Conservation (phyloP, 345 rosid species). For the Barbarea vulgaris region DNA sequence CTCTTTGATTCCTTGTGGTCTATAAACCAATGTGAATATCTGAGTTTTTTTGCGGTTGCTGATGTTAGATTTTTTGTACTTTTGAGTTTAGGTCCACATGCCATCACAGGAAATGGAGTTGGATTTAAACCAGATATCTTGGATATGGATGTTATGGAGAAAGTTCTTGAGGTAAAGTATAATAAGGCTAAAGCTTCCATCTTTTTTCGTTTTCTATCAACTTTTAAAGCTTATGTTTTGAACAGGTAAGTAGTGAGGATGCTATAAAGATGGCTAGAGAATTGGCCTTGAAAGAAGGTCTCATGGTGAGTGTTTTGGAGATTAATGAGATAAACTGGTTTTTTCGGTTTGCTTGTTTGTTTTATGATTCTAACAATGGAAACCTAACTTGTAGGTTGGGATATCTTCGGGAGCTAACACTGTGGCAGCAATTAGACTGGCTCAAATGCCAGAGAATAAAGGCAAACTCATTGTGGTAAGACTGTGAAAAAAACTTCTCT, state of each 20-base stretch:
- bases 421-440: constrained; percentile 80
- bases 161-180: constrained; percentile 70
- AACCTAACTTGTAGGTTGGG: constrained; percentile 64
- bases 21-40: neutral
- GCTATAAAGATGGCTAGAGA: constrained; percentile 92
- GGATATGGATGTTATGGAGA: constrained; percentile 95
- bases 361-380: constrained; percentile 12
- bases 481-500: neutral
- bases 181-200: neutral
- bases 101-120: constrained; percentile 93
- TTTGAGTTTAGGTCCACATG: constrained; percentile 77
- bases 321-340: neutral
- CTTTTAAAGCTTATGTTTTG: constrained; percentile 7
- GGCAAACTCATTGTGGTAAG: constrained; percentile 98
- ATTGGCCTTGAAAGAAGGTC: constrained; percentile 93
- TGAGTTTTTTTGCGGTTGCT: neutral
- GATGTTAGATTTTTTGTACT: constrained; percentile 15
- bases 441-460: constrained; percentile 85
- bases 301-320: constrained; percentile 60
- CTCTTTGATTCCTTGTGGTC: neutral
- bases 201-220: neutral
- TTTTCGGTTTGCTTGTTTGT: neutral
- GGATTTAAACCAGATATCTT: constrained; percentile 96
- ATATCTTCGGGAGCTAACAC: constrained; percentile 97
- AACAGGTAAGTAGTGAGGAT: constrained; percentile 88